Evolutionary conservation across 345 rosid species (phyloP), one percentile per base, ranked within the genome.

Genomic region (Dipteronia sinensis): DNA sequence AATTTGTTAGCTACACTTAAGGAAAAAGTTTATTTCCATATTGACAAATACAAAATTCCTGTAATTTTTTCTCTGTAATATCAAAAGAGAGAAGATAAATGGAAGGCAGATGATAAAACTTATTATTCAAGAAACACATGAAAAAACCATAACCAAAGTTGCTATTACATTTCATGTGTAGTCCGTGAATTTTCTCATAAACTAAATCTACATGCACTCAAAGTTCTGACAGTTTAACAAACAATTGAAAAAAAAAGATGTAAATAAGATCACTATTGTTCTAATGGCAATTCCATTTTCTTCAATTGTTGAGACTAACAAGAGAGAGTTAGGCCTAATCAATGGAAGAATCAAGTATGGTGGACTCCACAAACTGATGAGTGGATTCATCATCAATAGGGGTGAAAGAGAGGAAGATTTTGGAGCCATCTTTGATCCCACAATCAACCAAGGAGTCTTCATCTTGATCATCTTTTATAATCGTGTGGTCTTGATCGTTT

Each of bases 341-440:
- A 19, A 59, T n/a, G 19, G 1, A 2, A 63, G 58, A 25, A 67
- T 31, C 47, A 10, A 27, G 55, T 23, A n/a, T 11, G 12, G 62
- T n/a, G 65, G 58, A 67, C 38, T 34, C 38, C 23, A 72, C 31
- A 62, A 29, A 55, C 42, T 63, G 67, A n/a, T 68, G 76, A 55
- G 73, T 16, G 23, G 80, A 34, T 25, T 29, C 89, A 49, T 38
- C 74, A 22, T 80, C 86, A 0, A 59, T 31, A 3, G 79, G 78
- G 38, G 56, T 83, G 75, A 93, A 88, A 84, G 89, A 88, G 77
- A 95, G 90, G 77, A 89, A 93, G 34, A 93, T 55, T 47, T 84
- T 95, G 77, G 88, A 87, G 66, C 88, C 90, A 46, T 93, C 90
- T 38, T 47, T 20, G 22, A 91, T 77, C 11, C 92, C 95, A 23